phyloP scores from a whole-genome alignment of 805 yeast genomes.

The Kazachstania kunashirensis region DNA sequence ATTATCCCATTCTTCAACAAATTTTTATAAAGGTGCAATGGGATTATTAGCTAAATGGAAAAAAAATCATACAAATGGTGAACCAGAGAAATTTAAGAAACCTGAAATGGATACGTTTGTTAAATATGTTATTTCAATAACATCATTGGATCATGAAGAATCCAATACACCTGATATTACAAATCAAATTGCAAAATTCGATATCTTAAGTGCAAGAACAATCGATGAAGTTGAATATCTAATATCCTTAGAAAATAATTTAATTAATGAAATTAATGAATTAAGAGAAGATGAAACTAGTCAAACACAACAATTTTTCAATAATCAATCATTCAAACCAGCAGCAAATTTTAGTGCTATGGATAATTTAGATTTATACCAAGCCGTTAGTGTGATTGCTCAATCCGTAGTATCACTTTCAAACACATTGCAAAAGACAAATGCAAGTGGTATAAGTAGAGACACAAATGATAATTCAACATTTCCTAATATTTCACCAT shows the following conservation, averaged over 20 bases:
- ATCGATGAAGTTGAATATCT: slow-evolving; percentile 57
- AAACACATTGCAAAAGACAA: slow-evolving; percentile 16
- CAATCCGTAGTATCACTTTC: slow-evolving; percentile 29
- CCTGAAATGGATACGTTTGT: slow-evolving; percentile 32
- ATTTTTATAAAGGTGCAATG: slow-evolving; percentile 16
- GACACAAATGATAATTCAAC: slow-evolving; percentile 2
- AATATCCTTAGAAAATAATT: slow-evolving; percentile 38
- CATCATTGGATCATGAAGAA: slow-evolving; percentile 20
- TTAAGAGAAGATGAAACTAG: background rate
- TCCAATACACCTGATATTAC: slow-evolving; percentile 1
- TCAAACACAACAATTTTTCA: background rate
- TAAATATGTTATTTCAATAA: slow-evolving; percentile 29
- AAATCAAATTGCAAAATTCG: slow-evolving; percentile 35
- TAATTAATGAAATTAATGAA: slow-evolving; percentile 12
- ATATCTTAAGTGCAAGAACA: slow-evolving; percentile 59
- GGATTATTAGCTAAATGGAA: slow-evolving; percentile 27
- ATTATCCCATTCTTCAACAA: slow-evolving; percentile 1
- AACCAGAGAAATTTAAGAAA: slow-evolving; percentile 5
- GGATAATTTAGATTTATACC: slow-evolving; percentile 29
- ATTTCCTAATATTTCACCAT: slow-evolving; percentile 12
- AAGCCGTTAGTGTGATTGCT: slow-evolving; percentile 29
- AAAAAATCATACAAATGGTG: slow-evolving; percentile 13
- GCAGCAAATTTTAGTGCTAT: slow-evolving; percentile 19
- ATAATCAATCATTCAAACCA: slow-evolving; percentile 2
- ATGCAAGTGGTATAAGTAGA: background rate